Base-by-base conservation (phyloP, 345 rosid species). In the Acer yangbiense region DNA sequence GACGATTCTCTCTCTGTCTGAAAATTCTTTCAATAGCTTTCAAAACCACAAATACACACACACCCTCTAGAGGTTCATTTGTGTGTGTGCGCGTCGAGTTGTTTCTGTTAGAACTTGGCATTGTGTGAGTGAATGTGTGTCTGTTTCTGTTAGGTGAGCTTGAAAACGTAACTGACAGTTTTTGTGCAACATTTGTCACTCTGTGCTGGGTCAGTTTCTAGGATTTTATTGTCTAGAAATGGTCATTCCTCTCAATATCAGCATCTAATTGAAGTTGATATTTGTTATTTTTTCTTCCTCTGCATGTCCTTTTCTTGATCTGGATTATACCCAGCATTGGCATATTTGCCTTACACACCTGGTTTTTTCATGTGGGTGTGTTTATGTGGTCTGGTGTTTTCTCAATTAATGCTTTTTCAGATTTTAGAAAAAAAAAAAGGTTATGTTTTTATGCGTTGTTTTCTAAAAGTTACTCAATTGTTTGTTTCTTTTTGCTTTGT, bases 301-400 rank as follows among this genome's bases (percentile, higher is more conserved):
- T 67, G 54, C 72, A 76, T 66, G 78, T 55, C 35, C 3, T 21
- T 76, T 66, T 20, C 39, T 6, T 67, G 65, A 67, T 66, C 52
- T 76, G 78, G 77, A 77, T 73, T 4, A 12, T 76, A 27, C 77
- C n/a, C 65, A 67, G 61, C 72, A 66, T 8, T 21, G 63, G 63
- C 43, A 12, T 20, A 4, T 55, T 43, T 41, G 67, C 73, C 16
- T 72, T 76, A 3, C 29, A 16, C 6, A 20, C 23, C 61, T 23
- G 39, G 57, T 73, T 67, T 68, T 52, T 70, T 72, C 46, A 62
- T 52, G 35, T 54, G 75, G 76, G 65, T 69, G 72, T 50, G 65
- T 69, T 76, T 50, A 21, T 48, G 27, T 82, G 44, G 43, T 29
- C 32, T 52, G 54, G 57, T 48, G 61, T 63, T 79, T 82, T 73